These are phyloP conservation scores for Pythium vanterpoolii DNA, from an alignment of 352 stramenopile genomes.

Conservation along the genomic window DNA sequence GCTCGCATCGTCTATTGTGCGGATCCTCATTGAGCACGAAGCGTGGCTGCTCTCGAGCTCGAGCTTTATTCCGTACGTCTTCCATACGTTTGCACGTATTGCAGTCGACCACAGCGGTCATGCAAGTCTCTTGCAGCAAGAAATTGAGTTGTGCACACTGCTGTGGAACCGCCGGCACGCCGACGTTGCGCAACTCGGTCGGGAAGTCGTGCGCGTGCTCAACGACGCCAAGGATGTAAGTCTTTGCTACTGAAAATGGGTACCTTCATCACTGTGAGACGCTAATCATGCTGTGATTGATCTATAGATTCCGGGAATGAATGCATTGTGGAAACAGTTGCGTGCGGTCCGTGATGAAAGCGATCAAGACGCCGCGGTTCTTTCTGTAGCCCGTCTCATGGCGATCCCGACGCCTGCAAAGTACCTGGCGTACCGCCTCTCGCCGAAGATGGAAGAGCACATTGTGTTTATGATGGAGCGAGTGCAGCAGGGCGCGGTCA, in stretches of 20 bases:
- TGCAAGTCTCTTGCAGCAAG: constrained; percentile 66
- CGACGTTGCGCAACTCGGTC: constrained; percentile 65
- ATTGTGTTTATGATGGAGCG: constrained; percentile 87
- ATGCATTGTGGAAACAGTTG: constrained; percentile 76
- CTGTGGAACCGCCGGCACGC: constrained; percentile 67
- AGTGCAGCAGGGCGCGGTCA: constrained; percentile 70
- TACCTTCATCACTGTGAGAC: not conserved
- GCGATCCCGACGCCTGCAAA: constrained; percentile 62
- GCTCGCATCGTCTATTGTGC: constrained; percentile 75
- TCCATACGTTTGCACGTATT: constrained; percentile 75
- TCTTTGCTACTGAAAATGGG: not conserved
- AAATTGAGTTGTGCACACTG: constrained; percentile 72
- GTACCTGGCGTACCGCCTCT: constrained; percentile 77
- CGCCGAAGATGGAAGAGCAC: constrained; percentile 85
- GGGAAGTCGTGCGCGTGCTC: constrained; percentile 74
- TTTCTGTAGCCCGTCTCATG: constrained; percentile 76
- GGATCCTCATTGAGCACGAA: constrained; percentile 78
- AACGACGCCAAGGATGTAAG: constrained; percentile 80
- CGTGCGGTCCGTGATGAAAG: constrained; percentile 58
- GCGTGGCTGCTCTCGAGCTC: constrained; percentile 68
- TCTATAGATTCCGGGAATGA: constrained; percentile 72
- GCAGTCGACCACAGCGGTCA: constrained; percentile 65
- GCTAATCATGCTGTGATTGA: not conserved
- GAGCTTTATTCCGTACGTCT: constrained; percentile 76
- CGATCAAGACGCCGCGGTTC: constrained; percentile 48